Base-by-base conservation (phyloP, 2,329 filamentous ascomycete species). In the Alternaria rosae region DNA sequence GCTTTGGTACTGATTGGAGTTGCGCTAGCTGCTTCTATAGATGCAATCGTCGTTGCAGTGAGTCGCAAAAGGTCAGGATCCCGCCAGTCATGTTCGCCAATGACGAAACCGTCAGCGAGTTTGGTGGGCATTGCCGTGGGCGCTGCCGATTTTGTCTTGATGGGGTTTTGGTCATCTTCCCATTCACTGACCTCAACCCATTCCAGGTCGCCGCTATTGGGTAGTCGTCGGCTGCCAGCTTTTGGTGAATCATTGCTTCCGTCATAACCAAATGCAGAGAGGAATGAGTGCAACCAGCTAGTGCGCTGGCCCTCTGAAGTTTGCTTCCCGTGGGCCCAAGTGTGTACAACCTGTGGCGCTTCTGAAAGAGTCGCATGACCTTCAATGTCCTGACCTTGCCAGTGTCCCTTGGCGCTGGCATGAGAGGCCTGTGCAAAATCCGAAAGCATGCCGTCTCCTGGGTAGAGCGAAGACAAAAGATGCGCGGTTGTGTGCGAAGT, bases 401-500 rank as follows among this genome's bases (percentile, higher is more conserved):
- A 30, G 17, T 25, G 17, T 59, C 25, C 62, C 45, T 21, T 59
- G 35, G 25, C 61, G 51, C 25, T 59, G 26, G 56, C 35, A 65
- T 69, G 30, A 53, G 54, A 12, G 45, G 54, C 32, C 0, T 48
- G 30, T 21, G 23, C 28, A 48, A 35, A 25, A 6, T 38, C 17
- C 0, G 42, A 38, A 12, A 54, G 23, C 5, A 54, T 41, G 15
- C 53, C 28, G 17, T 65, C 59, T 6, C 64, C 57, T 54, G 94
- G 92, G 60, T 95, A 90, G 63, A 98, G 85, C 8, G 94, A 93
- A 1, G 94, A 97, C 15, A 99, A 85, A 13, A 99, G 85, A 77
- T 97, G 94, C 1, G 95, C 95, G 0, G 94, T 98, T 1, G 93
- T 98, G 70, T 95, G 89, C 0, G 94, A 96, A 0, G 95, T 98